Conservation (phyloP, 495 filamentous ascomycete species). For the Podospora comata region DNA sequence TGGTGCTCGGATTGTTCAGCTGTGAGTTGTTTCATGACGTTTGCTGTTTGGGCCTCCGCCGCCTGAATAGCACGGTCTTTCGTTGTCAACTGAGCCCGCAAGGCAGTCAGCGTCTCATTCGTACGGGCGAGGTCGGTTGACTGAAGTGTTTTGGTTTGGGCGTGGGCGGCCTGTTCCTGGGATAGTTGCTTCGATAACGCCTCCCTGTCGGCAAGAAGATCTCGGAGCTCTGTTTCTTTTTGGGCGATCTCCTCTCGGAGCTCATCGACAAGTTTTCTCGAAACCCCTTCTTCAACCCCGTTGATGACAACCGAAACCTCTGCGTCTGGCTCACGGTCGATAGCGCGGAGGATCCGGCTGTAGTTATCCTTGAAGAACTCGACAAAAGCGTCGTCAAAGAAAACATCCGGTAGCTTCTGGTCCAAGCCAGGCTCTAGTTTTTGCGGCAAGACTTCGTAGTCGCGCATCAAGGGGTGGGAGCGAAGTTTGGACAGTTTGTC, state of each 20-base stretch:
- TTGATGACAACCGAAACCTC: conserved; percentile 77
- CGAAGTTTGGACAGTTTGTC: conserved; percentile 78
- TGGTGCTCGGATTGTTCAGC: conserved; percentile 68
- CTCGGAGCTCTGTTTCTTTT: conserved; percentile 63
- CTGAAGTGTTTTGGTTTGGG: conserved; percentile 65
- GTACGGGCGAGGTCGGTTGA: conserved; percentile 60
- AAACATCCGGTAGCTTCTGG: conserved; percentile 71
- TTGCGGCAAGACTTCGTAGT: conserved; percentile 85
- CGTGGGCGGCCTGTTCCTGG: conserved; percentile 74
- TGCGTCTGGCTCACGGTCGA: conserved; percentile 85
- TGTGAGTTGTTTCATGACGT: conserved; percentile 59
- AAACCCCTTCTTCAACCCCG: conserved; percentile 78
- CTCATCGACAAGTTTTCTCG: conserved; percentile 77
- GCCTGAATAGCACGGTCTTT: conserved; percentile 61
- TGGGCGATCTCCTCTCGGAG: conserved; percentile 75
- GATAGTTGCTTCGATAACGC: conserved; percentile 66
- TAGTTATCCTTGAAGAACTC: conserved; percentile 97
- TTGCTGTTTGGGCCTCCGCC: conserved; percentile 59
- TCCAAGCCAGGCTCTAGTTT: conserved; percentile 54
- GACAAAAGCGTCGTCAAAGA: conserved; percentile 81
- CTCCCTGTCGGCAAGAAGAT: conserved; percentile 62
- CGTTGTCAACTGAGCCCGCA: conserved; percentile 68
- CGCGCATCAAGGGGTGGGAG: conserved; percentile 76
- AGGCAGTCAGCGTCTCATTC: conserved; percentile 63
- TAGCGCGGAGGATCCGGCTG: conserved; percentile 75